Conservation (phyloP, 441 rosid species). For the Euphorbia celastroides region DNA sequence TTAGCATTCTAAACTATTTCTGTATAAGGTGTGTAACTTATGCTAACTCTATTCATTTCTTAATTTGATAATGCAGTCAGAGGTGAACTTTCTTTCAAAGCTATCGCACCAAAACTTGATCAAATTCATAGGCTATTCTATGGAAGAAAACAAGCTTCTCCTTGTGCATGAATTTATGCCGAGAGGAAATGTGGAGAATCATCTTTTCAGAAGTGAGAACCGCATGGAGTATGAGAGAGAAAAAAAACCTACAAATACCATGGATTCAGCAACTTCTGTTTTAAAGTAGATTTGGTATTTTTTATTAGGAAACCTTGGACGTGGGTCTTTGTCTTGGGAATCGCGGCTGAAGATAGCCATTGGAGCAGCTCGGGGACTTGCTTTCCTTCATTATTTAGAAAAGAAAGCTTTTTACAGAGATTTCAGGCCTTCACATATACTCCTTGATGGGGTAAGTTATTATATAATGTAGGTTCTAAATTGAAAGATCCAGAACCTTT, state of each 20-base stretch:
- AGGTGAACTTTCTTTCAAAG: constrained; percentile 67
- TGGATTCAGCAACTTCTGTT: not conserved
- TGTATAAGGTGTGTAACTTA: too few relatives aligned
- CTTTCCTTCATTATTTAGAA: not conserved
- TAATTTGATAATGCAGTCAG: constrained; percentile 44
- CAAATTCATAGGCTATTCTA: constrained; percentile 64
- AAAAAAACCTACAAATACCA: too few relatives aligned
- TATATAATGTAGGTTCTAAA: not conserved
- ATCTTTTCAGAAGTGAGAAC: constrained; percentile 61
- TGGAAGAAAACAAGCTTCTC: constrained; percentile 39
- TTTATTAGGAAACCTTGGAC: constrained; percentile 24
- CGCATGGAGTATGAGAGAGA: not conserved
- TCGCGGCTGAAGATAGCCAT: too few relatives aligned
- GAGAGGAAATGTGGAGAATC: too few relatives aligned
- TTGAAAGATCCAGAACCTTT: not conserved
- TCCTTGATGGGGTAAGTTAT: not conserved
- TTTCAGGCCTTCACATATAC: not conserved
- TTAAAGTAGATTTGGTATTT: constrained; percentile 4
- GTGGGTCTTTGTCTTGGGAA: not conserved
- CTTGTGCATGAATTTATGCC: not conserved
- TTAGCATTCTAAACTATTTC: not conserved
- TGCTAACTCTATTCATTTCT: not conserved
- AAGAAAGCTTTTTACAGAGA: not conserved
- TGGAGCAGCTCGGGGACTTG: constrained; percentile 11
- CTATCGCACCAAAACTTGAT: constrained; percentile 77